Percentiles rank a stretch among this genome's conserved stretches.
Evolutionary conservation across 2,329 filamentous ascomycete species (phyloP).

Genomic region (Phaeosphaeria sp.): DNA sequence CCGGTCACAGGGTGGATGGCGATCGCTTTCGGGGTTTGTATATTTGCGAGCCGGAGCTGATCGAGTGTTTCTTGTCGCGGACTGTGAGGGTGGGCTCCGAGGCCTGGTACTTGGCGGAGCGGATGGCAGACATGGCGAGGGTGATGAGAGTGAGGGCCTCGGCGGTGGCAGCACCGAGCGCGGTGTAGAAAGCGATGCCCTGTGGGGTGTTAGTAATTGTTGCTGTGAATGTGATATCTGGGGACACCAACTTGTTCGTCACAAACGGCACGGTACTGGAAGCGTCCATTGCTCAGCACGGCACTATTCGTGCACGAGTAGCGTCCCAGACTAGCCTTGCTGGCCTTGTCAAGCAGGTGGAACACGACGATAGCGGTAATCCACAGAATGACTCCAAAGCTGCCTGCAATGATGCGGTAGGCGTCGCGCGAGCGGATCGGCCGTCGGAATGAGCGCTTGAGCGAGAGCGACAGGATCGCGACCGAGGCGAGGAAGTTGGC

Average conservation of each 20-base stretch:
- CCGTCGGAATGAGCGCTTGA: constrained; percentile 42
- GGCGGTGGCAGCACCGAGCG: constrained; percentile 40
- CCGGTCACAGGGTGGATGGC: constrained; percentile 2
- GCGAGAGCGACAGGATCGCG: constrained; percentile 39
- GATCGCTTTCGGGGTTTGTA: constrained; percentile 23
- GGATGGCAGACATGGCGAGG: constrained; percentile 39
- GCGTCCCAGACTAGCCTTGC: constrained; percentile 45
- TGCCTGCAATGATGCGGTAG: constrained; percentile 44
- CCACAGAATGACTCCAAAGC: constrained; percentile 45
- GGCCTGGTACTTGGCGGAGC: constrained; percentile 32
- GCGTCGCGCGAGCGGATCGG: constrained; percentile 44
- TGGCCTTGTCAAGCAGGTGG: constrained; percentile 43
- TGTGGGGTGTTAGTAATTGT: constrained; percentile 25
- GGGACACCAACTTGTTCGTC: constrained; percentile 41
- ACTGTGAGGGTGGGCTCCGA: constrained; percentile 31
- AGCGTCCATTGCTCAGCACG: constrained; percentile 44
- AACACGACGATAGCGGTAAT: constrained; percentile 39
- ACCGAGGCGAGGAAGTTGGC: constrained; percentile 45
- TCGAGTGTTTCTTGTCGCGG: constrained; percentile 35
- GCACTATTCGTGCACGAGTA: constrained; percentile 45
- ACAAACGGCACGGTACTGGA: constrained; percentile 47
- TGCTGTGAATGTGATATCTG: background rate
- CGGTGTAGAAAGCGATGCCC: constrained; percentile 47
- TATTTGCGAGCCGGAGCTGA: constrained; percentile 27
- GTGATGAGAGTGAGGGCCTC: constrained; percentile 42